Conservation (phyloP, 1,284 basidiomycete genomes). For the Coniferiporia weirii region DNA sequence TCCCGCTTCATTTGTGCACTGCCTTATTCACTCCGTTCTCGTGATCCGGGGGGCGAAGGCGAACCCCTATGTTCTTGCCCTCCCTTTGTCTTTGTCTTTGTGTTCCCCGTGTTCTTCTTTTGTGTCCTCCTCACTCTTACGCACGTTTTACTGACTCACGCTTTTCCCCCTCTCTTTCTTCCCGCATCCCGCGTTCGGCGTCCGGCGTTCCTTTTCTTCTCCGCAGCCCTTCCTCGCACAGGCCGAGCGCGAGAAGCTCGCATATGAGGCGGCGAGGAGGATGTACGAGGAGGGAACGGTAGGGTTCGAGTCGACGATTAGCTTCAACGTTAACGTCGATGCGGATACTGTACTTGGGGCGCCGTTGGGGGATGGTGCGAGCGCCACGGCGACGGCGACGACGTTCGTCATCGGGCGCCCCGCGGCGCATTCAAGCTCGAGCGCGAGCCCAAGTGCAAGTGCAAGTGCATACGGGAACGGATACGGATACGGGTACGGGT, state of each 20-base stretch:
- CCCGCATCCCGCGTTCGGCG: not conserved
- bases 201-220: too few relatives aligned
- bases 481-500: too few relatives aligned
- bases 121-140: not conserved
- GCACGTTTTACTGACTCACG: constrained; percentile 15
- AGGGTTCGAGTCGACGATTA: constrained; percentile 65
- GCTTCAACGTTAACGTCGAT: constrained; percentile 53
- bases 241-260: constrained; percentile 89
- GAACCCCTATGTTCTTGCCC: not conserved
- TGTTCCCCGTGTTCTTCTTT: constrained; percentile 14
- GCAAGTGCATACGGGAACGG: too few relatives aligned
- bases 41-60: not conserved
- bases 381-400: constrained; percentile 31
- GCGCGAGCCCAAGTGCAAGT: too few relatives aligned
- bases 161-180: not conserved
- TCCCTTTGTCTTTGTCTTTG: constrained; percentile 12
- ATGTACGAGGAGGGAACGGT: constrained; percentile 78
- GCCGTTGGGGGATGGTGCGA: constrained; percentile 45
- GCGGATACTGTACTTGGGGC: constrained; percentile 23
- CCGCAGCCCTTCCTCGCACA: constrained; percentile 81
- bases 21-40: constrained; percentile 7
- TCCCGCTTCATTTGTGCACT: too few relatives aligned
- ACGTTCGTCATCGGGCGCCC: too few relatives aligned
- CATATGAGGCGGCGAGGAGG: constrained; percentile 78
- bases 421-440: too few relatives aligned